Percentiles rank a stretch among this genome's conserved stretches.
These are phyloP conservation scores for Malassezia globosa DNA, from an alignment of 1,284 basidiomycete genomes.

Conservation along the genomic window DNA sequence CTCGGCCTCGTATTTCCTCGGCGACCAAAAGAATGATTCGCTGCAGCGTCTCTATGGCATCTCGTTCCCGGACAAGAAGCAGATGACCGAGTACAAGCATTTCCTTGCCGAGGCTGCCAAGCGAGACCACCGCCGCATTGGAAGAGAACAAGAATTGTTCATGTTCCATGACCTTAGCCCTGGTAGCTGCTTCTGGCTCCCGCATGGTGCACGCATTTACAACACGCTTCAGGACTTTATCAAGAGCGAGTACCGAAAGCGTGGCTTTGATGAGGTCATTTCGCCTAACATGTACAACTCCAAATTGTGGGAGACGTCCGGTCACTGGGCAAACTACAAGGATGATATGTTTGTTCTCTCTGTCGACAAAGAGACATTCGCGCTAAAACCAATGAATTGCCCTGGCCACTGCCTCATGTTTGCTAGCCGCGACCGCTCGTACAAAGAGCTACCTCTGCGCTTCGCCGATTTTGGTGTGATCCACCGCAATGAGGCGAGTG, in stretches of 20 bases:
- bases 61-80: constrained; percentile 96
- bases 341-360: constrained; percentile 94
- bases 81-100: constrained; percentile 85
- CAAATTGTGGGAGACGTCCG: constrained; percentile 96
- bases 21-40: constrained; percentile 83
- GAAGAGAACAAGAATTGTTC: constrained; percentile 71
- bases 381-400: constrained; percentile 92
- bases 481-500: constrained; percentile 91
- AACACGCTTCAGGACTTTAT: constrained; percentile 84
- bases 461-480: constrained; percentile 98
- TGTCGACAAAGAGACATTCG: constrained; percentile 70
- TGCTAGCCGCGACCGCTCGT: constrained; percentile 81
- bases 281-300: constrained; percentile 95
- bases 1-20: constrained; percentile 96
- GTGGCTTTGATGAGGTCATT: constrained; percentile 58
- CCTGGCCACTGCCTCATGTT: constrained; percentile 96
- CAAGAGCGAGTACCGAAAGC: constrained; percentile 50
- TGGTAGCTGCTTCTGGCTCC: constrained; percentile 91
- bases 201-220: constrained; percentile 93
- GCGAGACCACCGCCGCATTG: constrained; percentile 77
- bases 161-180: constrained; percentile 96
- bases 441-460: constrained; percentile 88
- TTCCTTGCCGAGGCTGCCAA: constrained; percentile 94
- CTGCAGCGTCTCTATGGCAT: constrained; percentile 96
- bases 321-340: constrained; percentile 78